A percentile compares a stretch with the other conserved stretches of the same genome.
Evolutionary conservation across 2,329 filamentous ascomycete genomes (phyloP).

Genomic region (Chaetomium sp.): DNA sequence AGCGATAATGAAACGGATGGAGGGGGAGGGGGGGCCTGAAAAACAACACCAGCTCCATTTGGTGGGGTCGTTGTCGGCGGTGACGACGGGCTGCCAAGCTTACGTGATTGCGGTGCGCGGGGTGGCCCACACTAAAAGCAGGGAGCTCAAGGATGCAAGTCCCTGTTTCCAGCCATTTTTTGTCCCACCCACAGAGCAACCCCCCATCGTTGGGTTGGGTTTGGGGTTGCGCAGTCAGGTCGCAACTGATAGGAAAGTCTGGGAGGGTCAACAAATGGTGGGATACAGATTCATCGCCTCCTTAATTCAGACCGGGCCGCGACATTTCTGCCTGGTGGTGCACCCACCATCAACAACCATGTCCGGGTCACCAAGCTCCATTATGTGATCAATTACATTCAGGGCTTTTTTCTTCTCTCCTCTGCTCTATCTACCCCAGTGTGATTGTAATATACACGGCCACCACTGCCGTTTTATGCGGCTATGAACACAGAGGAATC

Average conservation of each 20-base stretch:
- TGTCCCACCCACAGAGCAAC: neutral
- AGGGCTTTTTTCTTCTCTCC: conserved; percentile 13
- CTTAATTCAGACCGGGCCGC: conserved; percentile 11
- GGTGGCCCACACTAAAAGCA: neutral
- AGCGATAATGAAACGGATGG: conserved; percentile 32
- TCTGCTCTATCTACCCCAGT: conserved; percentile 35
- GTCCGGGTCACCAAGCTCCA: neutral
- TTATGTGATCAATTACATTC: conserved; percentile 19
- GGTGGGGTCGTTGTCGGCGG: conserved; percentile 31
- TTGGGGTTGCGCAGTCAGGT: conserved; percentile 6
- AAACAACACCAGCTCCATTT: conserved; percentile 29
- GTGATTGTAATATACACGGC: conserved; percentile 38
- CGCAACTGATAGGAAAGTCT: conserved; percentile 1
- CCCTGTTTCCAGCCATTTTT: conserved; percentile 1
- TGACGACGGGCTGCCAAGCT: conserved; percentile 25
- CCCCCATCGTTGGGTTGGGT: conserved; percentile 10
- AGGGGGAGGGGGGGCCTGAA: conserved; percentile 30
- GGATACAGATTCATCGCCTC: neutral
- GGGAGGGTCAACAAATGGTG: neutral
- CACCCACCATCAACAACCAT: neutral
- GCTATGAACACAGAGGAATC: conserved; percentile 36
- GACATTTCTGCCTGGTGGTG: conserved; percentile 23
- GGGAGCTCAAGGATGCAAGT: conserved; percentile 5
- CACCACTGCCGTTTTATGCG: conserved; percentile 34
- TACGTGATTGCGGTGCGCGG: conserved; percentile 17